These are phyloP conservation scores for Aureobasidium sp. DNA, from an alignment of 2,329 filamentous ascomycete genomes.

Conservation along the genomic window DNA sequence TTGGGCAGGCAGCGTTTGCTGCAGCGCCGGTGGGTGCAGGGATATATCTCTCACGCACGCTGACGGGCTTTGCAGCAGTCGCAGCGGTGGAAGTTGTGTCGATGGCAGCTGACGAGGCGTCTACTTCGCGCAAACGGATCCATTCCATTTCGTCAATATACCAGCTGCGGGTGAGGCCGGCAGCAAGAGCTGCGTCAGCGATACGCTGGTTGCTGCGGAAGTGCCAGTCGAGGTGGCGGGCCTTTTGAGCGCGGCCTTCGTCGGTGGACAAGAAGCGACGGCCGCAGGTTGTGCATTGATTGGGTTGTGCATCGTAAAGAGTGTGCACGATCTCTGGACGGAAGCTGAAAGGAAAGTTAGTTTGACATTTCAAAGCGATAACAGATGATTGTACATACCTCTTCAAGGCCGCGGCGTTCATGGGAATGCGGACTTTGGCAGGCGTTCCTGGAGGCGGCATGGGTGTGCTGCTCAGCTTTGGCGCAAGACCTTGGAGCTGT, in stretches of 20 bases:
- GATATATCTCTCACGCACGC: slow-evolving; percentile 64
- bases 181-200: slow-evolving; percentile 68
- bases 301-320: slow-evolving; percentile 75
- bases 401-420: slow-evolving; percentile 27
- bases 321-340: slow-evolving; percentile 66
- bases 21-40: slow-evolving; percentile 63
- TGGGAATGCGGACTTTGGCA: slow-evolving; percentile 19
- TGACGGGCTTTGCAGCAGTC: slow-evolving; percentile 36
- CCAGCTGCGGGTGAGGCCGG: slow-evolving; percentile 87
- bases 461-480: slow-evolving; percentile 1
- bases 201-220: slow-evolving; percentile 89
- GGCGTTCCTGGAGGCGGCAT: slow-evolving; percentile 9
- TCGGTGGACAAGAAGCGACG: slow-evolving; percentile 73
- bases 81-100: slow-evolving; percentile 25
- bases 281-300: slow-evolving; percentile 86
- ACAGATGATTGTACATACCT: slow-evolving; percentile 7
- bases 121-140: slow-evolving; percentile 75
- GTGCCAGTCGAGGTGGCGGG: slow-evolving; percentile 94
- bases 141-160: slow-evolving; percentile 91
- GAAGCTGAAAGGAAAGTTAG: slow-evolving; percentile 43
- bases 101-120: slow-evolving; percentile 49
- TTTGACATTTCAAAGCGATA: slow-evolving; percentile 18
- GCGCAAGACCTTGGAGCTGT: slow-evolving; percentile 13
- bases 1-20: slow-evolving; percentile 74
- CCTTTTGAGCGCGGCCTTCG: slow-evolving; percentile 78